A percentile compares a stretch with the other conserved stretches of the same genome.
Evolutionary conservation across 2,329 filamentous ascomycete genomes (phyloP).

Genomic region (Leptographium wingfieldii): DNA sequence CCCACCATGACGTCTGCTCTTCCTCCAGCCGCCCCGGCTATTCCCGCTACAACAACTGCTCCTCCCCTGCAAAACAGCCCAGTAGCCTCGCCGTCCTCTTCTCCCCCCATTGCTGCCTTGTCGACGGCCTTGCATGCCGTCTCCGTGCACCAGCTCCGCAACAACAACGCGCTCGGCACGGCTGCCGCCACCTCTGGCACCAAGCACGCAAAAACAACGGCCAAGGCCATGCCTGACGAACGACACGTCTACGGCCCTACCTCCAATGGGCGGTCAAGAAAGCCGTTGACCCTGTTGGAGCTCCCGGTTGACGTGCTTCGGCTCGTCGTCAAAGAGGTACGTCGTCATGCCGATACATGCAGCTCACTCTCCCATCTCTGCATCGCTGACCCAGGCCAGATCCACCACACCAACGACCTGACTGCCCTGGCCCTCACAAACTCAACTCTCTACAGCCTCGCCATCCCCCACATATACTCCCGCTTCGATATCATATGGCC

Average conservation of each 20-base stretch:
- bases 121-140: not conserved
- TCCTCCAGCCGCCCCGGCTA: not conserved
- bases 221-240: slow-evolving; percentile 28
- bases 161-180: not conserved
- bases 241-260: slow-evolving; percentile 53
- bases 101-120: not conserved
- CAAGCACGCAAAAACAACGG: slow-evolving; percentile 4
- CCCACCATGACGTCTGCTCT: slow-evolving; percentile 9
- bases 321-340: slow-evolving; percentile 66
- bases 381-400: slow-evolving; percentile 29
- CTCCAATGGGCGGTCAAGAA: slow-evolving; percentile 39
- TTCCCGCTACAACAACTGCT: not conserved
- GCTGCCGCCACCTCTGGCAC: not conserved
- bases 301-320: slow-evolving; percentile 68
- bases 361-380: not conserved
- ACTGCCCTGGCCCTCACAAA: slow-evolving; percentile 67
- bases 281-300: slow-evolving; percentile 55
- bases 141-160: not conserved
- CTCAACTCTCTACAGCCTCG: slow-evolving; percentile 61
- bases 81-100: not conserved
- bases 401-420: slow-evolving; percentile 71
- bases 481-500: slow-evolving; percentile 86
- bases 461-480: slow-evolving; percentile 69
- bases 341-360: slow-evolving; percentile 8
- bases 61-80: not conserved